phyloP scores from a whole-genome alignment of 106 monocot species.

The Dioscorea dumetorum region DNA sequence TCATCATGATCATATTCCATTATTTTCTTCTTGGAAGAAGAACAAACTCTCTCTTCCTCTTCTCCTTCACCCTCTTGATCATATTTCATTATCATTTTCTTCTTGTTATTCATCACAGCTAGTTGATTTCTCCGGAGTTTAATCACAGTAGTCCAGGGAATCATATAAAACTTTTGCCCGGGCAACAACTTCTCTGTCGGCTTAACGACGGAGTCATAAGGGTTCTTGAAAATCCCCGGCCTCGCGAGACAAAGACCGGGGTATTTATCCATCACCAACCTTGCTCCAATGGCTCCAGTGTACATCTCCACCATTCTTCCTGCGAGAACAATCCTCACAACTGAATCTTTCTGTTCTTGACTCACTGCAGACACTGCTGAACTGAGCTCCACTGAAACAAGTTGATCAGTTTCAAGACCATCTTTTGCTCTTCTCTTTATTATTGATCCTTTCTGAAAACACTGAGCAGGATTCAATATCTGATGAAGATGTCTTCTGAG shows the following conservation, averaged over 20 bases:
- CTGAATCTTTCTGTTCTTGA: conserved; percentile 1
- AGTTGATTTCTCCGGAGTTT: conserved; percentile 4
- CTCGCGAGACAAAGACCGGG: conserved; percentile 11
- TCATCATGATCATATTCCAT: not conserved
- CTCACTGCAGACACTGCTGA: not conserved
- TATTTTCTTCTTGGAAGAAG: not conserved
- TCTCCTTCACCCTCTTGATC: not conserved
- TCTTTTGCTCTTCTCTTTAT: not conserved
- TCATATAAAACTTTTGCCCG: conserved; percentile 25
- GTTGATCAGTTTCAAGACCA: not conserved
- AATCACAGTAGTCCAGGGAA: conserved; percentile 7
- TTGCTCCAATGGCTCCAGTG: not conserved
- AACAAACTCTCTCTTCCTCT: not conserved
- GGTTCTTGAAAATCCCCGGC: conserved; percentile 17
- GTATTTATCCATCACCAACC: conserved; percentile 14
- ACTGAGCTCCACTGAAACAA: not conserved
- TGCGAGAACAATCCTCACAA: conserved; percentile 17
- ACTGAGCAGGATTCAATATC: too few relatives aligned
- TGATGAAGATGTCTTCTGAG: too few relatives aligned
- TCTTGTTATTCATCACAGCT: not conserved
- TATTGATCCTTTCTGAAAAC: not conserved
- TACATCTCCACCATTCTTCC: conserved; percentile 20
- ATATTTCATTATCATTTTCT: not conserved
- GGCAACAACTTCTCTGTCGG: conserved; percentile 16
- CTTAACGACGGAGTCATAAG: conserved; percentile 11